A percentile compares a stretch with the other conserved stretches of the same genome.
Evolutionary conservation across 495 filamentous ascomycete genomes (phyloP).

Genomic region (Tetracladium marchalianum): DNA sequence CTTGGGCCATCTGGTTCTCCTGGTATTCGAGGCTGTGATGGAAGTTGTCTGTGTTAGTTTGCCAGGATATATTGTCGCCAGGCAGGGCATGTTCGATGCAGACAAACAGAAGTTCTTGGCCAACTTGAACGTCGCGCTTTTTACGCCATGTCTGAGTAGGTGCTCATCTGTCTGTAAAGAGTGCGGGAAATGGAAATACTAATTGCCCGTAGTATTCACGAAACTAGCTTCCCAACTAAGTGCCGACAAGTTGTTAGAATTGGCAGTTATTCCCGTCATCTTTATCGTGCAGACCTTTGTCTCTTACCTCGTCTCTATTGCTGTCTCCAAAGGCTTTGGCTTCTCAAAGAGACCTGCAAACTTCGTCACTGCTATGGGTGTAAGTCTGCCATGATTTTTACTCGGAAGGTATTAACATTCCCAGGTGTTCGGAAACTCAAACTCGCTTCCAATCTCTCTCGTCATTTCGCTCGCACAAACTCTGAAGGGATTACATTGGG

Average conservation of each 20-base stretch:
- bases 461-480: conserved; percentile 91
- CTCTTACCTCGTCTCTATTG: conserved; percentile 64
- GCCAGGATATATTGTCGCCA: conserved; percentile 89
- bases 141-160: conserved; percentile 94
- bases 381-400: conserved; percentile 26
- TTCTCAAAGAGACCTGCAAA: conserved; percentile 80
- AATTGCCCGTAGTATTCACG: conserved; percentile 64
- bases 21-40: conserved; percentile 93
- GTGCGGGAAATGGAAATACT: conserved; percentile 3
- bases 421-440: conserved; percentile 92
- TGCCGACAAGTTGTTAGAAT: conserved; percentile 76
- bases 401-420: conserved; percentile 3
- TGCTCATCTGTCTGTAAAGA: neutral
- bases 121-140: conserved; percentile 86
- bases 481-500: conserved; percentile 85
- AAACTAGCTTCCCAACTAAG: conserved; percentile 95
- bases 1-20: conserved; percentile 64
- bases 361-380: conserved; percentile 94
- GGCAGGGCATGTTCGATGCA: conserved; percentile 83
- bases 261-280: conserved; percentile 89
- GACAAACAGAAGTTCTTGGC: conserved; percentile 93
- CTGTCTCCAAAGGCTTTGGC: conserved; percentile 61
- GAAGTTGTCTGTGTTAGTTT: conserved; percentile 93
- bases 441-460: conserved; percentile 93
- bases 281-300: conserved; percentile 79